Conservation (phyloP, 108 stramenopile genomes). For the Nannochloropsis gaditana region DNA sequence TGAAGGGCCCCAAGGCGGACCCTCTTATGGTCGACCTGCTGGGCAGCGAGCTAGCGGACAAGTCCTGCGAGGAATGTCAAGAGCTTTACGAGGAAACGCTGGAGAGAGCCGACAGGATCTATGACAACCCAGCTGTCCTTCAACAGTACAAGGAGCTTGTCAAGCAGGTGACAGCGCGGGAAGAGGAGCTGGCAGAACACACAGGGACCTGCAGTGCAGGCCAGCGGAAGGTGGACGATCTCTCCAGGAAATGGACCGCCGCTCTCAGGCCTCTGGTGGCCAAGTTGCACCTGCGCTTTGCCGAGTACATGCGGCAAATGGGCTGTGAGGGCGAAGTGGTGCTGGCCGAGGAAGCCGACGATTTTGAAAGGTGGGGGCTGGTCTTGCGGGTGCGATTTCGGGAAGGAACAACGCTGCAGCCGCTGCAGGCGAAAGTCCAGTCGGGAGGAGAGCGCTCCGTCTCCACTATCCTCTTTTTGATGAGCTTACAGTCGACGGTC, state of each 20-base stretch:
- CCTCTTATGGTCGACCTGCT: background rate
- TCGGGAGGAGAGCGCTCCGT: conserved; percentile 93
- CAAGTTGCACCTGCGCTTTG: conserved; percentile 31
- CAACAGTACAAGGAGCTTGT: conserved; percentile 57
- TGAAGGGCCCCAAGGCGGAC: conserved; percentile 15
- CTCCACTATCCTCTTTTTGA: conserved; percentile 89
- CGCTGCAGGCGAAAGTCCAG: conserved; percentile 73
- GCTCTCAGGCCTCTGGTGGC: conserved; percentile 44
- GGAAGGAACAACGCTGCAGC: conserved; percentile 57
- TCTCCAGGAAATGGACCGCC: conserved; percentile 57
- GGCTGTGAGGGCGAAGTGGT: conserved; percentile 63
- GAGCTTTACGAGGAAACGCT: background rate
- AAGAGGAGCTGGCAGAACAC: conserved; percentile 57
- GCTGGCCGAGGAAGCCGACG: conserved; percentile 29
- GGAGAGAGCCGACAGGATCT: background rate
- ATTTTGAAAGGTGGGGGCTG: conserved; percentile 61
- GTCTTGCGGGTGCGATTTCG: conserved; percentile 82
- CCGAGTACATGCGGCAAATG: conserved; percentile 74
- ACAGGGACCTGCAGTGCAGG: conserved; percentile 53
- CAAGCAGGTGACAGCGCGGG: conserved; percentile 58
- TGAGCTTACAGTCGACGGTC: conserved; percentile 73
- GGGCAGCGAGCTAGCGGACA: background rate
- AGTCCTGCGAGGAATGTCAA: conserved; percentile 16
- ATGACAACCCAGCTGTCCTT: conserved; percentile 17
- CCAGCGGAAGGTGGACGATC: conserved; percentile 52